Base-by-base conservation (phyloP, 371 early-diverging fungal species). In the Mortierella sp. region DNA sequence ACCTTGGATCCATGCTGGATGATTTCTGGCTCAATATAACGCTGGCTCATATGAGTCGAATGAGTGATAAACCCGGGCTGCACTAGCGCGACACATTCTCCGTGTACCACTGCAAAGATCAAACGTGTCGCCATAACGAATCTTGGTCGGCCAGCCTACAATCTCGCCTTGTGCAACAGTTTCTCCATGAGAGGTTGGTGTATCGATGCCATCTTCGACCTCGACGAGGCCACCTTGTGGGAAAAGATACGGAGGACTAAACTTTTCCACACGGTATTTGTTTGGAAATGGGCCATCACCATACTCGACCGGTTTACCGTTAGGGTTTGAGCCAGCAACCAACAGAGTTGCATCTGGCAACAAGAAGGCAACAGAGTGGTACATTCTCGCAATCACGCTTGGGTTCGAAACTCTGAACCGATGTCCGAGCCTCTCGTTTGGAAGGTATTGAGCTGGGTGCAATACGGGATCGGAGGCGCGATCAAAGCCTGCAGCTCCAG, bases 311-410 rank as follows among this genome's bases (percentile, higher is more conserved):
- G 80, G 71, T 13, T 60, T 47, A 2, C 66, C 61, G 55, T 83
- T 82, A 10, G 85, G 83, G 43, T 81, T 79, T 12, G 81, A 81
- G 13, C 87, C 87, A 23, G 84, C 74, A 2, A 84, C 80, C n/a
- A 84, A 61, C 8, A 87, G 72, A 1, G 81, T 61, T 18, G 81
- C 82, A 46, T 87, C 87, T 8, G 87, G 82, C n/a, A 85, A 28
- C 45, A 85, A 66, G 28, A 78, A 68, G 10, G 83, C 87, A 10
- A 73, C 60, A 2, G 84, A 85, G 60, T 84, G 84, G 56, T 85
- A 85, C 66, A 85, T 64, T 16, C 87, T 50, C 1, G 82, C 60
- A 45, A 85, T 80, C 41, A 72, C 61, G 39, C 82, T 72, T n/a
- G 72, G 71, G 48, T 69, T 76, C 54, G 70, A 61, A 8, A 59